Evolutionary conservation across 1,284 basidiomycete species (phyloP), one percentile per base, ranked within the genome.

Genomic region (Cutaneotrichosporon sp.): DNA sequence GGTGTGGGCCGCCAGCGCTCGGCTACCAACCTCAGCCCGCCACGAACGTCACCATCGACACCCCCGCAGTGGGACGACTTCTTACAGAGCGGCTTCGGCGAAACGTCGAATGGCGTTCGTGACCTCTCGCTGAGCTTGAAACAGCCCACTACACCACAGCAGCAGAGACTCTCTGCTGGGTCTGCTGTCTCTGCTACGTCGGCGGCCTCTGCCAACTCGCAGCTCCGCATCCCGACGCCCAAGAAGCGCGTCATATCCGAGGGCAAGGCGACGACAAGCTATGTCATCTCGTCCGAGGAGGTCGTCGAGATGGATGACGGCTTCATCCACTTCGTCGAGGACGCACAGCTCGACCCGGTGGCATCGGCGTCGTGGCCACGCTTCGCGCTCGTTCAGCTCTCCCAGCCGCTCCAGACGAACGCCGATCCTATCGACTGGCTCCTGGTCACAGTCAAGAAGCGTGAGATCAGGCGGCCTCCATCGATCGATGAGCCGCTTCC

Each of bases 311-410:
- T 68, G 19, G 69, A 72, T 38, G 68, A 72, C 41, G 52, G 57
- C 2, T 72, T 72, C 58, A 53, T 68, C 17, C 37, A 61, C 7
- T 71, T 70, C 52, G 61, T 65, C 16, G 63, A 69, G 29, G 69
- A 72, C 43, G 66, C 55, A 22, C 65, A 64, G 41, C 52, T 61
- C 1, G 69, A 72, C 46, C 35, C 55, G 4, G 27, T 54, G 2
- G 55, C 56, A 3, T 55, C 54, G 0, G 17, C 39, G 1, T 37
- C 32, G 6, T 72, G 68, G 70, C 68, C 70, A 2, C 47, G 59
- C 14, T 70, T 69, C 51, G 54, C 63, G 4, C 58, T 70, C 29
- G 52, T 66, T 32, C 61, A 64, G 42, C 60, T 71, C n/a, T 43
- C 45, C 31, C 32, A 34, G 35, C 54, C 50, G n/a, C 45, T 46